Base-by-base conservation (phyloP, 2,329 filamentous ascomycete genomes). In the Fusarium falciforme region DNA sequence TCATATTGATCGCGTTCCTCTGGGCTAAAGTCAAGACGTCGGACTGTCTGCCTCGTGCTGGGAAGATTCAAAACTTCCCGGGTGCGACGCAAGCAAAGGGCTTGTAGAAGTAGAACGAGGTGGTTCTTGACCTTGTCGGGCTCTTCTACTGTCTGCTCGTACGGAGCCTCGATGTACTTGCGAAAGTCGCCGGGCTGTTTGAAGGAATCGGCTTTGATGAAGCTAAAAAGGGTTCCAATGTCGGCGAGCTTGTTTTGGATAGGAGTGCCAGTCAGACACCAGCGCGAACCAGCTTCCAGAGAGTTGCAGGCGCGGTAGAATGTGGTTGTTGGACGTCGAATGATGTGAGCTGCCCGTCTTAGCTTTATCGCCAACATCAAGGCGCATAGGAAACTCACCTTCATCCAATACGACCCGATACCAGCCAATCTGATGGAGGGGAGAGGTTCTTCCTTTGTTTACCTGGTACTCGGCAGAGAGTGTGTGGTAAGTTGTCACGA, bases 401-500 rank as follows among this genome's bases (percentile, higher is more conserved):
- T 87, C 86, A 49, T 87, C 83, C 0, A 87, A 79, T 1, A 87
- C 81, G 1, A 86, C 71, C 10, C 84, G 78, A 67, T 81, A 85
- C 85, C 85, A 88, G 7, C 73, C 71, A 5, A 85, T 76, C 11
- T 79, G 77, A 59, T 83, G 78, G 4, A 87, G 72, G 20, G 70
- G 33, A 54, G 64, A 20, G 44, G 54, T 25, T 27, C 52, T 29
- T 5, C 54, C 25, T 8, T 69, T 71, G 20, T 64, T 68, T 3
- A 49, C 42, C 5, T 60, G 42, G 17, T 59, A 66, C 12, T 88
- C 85, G 1, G 81, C 74, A 6, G 82, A 77, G 0, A 88, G 75
- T 0, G 85, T 88, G 36, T 84, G 82, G 67, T 87, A 88, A 0
- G 86, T 88, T 4, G 87, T 86, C 3, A 87, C 69, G 27, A 88